phyloP scores from a whole-genome alignment of 306 rosid species.

The Heteromeles arbutifolia region DNA sequence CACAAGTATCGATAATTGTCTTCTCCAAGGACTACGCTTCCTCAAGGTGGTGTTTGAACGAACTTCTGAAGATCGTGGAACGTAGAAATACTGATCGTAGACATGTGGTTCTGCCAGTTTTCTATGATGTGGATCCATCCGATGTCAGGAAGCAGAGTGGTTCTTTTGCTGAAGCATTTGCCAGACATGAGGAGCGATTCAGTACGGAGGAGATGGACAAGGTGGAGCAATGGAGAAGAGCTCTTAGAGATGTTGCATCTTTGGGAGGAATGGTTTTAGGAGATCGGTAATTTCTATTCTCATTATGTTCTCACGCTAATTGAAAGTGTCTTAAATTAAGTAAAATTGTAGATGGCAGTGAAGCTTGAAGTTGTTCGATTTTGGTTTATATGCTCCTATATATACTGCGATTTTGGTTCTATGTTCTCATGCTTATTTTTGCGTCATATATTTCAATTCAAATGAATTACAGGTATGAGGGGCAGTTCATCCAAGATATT shows the following conservation, averaged over 20 bases:
- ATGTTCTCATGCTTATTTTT: background rate
- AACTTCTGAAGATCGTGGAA: background rate
- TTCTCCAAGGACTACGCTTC: background rate
- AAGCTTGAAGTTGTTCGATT: too few relatives aligned
- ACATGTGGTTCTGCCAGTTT: background rate
- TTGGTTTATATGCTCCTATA: too few relatives aligned
- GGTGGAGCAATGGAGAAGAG: conserved; percentile 1
- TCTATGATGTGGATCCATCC: background rate
- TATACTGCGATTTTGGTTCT: too few relatives aligned
- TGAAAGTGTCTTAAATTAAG: too few relatives aligned
- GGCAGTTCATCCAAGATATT: background rate
- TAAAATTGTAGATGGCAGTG: too few relatives aligned
- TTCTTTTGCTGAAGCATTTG: background rate
- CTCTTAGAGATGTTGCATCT: background rate
- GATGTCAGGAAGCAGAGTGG: background rate
- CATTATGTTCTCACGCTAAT: background rate
- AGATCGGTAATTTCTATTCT: background rate
- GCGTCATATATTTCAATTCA: background rate
- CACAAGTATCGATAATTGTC: background rate
- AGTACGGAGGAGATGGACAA: background rate
- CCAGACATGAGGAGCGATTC: background rate
- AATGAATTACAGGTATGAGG: background rate
- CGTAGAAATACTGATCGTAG: background rate
- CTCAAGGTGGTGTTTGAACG: background rate
- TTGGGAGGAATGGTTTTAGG: conserved; percentile 5